phyloP scores from a whole-genome alignment of 129 eudicot genomes.

The Heracleum sosnowskyi region DNA sequence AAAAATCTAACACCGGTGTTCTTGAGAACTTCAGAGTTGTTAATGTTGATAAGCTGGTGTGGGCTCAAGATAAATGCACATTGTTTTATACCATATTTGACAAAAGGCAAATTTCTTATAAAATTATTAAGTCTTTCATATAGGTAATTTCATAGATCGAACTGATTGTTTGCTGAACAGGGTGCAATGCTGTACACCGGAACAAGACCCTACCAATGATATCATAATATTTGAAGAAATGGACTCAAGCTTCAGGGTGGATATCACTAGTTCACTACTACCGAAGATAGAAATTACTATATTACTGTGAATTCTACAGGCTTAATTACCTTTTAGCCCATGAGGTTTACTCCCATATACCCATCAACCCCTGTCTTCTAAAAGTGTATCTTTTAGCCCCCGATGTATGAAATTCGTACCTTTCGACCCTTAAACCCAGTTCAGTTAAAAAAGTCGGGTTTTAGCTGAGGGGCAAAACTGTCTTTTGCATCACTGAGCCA shows the following conservation, averaged over 20 bases:
- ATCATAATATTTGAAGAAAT: slow-evolving; percentile 40
- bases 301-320: slow-evolving; percentile 84
- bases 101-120: slow-evolving; percentile 41
- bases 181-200: slow-evolving; percentile 52
- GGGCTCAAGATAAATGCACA: slow-evolving; percentile 67
- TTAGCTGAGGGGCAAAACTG: no score
- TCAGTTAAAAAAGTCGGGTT: no score
- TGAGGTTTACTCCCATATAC: no score
- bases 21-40: slow-evolving; percentile 37
- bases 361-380: no score
- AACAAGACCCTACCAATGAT: slow-evolving; percentile 35
- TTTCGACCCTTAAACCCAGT: no score
- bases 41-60: slow-evolving; percentile 73
- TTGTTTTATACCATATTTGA: slow-evolving; percentile 68
- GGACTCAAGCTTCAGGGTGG: slow-evolving; percentile 73
- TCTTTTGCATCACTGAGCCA: no score
- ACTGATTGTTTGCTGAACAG: slow-evolving; percentile 33
- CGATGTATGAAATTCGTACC: no score
- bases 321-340: no score
- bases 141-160: slow-evolving; percentile 6
- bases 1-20: slow-evolving; percentile 52
- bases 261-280: slow-evolving; percentile 74
- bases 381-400: no score
- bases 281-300: slow-evolving; percentile 86
- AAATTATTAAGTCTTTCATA: neutral